Percentiles rank a stretch among this genome's conserved stretches.
phyloP scores from a whole-genome alignment of 2,329 filamentous ascomycete species.

The Colletotrichum brevisporum region DNA sequence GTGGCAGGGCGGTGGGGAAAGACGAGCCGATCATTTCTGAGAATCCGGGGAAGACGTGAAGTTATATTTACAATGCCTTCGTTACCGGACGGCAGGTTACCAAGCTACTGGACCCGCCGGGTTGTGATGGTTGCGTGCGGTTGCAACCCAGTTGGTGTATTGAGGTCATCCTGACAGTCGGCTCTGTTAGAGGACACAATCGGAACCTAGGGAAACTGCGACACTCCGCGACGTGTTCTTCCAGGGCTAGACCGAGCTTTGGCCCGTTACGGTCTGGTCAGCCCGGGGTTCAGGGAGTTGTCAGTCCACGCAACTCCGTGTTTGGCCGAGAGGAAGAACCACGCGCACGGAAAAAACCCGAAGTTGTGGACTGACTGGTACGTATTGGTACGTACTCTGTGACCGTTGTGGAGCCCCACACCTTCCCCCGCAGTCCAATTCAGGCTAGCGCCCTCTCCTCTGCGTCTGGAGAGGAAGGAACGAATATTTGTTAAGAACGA shows the following conservation, averaged over 20 bases:
- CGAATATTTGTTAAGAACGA: conserved; percentile 37
- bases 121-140: conserved; percentile 6
- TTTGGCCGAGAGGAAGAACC: not conserved
- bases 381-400: not conserved
- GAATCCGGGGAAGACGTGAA: conserved; percentile 21
- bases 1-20: not conserved
- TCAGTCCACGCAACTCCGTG: conserved; percentile 27
- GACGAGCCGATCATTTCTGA: not conserved
- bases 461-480: not conserved
- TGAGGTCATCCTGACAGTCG: conserved; percentile 14
- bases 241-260: not conserved
- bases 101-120: not conserved
- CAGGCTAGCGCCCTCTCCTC: conserved; percentile 2
- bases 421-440: conserved; percentile 19
- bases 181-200: not conserved
- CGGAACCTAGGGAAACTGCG: conserved; percentile 8
- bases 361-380: not conserved
- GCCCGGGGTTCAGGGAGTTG: conserved; percentile 1
- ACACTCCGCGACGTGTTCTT: conserved; percentile 27
- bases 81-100: not conserved
- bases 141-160: not conserved
- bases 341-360: not conserved
- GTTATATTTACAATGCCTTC: conserved; percentile 24
- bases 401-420: conserved; percentile 1
- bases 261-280: not conserved